phyloP scores from a whole-genome alignment of 257 asterid genomes.

The Solanum habrochaites region DNA sequence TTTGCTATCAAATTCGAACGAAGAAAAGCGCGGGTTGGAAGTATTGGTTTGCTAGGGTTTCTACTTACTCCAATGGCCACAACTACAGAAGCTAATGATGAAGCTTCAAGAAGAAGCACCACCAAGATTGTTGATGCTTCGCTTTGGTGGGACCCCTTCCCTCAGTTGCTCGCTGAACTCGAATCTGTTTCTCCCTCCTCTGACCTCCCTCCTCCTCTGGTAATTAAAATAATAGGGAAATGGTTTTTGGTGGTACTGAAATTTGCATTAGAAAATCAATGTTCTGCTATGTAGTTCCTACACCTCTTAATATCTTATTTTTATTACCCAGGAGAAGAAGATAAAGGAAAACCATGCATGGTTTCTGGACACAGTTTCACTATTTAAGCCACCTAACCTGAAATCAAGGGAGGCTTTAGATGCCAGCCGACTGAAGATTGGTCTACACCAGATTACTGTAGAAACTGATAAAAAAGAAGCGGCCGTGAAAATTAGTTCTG shows the following conservation, averaged over 20 bases:
- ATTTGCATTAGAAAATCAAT: background rate
- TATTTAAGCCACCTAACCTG: constrained; percentile 57
- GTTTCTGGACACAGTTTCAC: constrained; percentile 44
- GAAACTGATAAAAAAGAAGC: constrained; percentile 47
- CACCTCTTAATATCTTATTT: background rate
- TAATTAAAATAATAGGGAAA: constrained; percentile 3
- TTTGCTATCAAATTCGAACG: background rate
- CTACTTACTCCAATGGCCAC: constrained; percentile 29
- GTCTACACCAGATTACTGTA: constrained; percentile 42
- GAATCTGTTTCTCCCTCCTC: constrained; percentile 51
- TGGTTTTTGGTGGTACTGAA: background rate
- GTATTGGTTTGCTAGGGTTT: background rate
- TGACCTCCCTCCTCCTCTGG: constrained; percentile 48
- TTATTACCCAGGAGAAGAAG: constrained; percentile 47
- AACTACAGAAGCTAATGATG: constrained; percentile 15
- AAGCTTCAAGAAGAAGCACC: constrained; percentile 1
- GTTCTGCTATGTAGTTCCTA: background rate
- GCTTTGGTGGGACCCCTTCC: constrained; percentile 97
- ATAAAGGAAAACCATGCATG: constrained; percentile 67
- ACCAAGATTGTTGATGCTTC: constrained; percentile 41
- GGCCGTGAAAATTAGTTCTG: constrained; percentile 55
- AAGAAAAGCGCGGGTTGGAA: background rate
- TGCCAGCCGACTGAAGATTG: constrained; percentile 42
- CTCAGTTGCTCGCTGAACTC: constrained; percentile 47
- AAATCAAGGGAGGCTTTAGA: constrained; percentile 79